These are phyloP conservation scores for Bocquillonia castaneifolia DNA, from an alignment of 441 rosid species.

Conservation along the genomic window DNA sequence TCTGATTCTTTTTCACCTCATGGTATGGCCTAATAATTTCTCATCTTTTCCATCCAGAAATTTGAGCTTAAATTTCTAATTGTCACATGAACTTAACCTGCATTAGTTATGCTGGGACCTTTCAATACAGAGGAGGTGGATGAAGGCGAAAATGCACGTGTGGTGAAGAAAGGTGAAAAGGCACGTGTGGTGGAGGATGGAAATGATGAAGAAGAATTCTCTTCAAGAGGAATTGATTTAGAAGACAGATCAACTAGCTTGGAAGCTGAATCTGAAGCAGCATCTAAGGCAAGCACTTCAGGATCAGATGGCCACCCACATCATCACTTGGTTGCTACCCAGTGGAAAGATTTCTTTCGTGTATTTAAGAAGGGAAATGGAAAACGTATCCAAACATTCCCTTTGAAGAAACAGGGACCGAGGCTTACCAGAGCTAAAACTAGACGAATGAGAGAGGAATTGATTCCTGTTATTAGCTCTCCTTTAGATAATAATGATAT, in stretches of 20 bases:
- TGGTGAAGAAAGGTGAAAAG: neutral
- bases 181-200: neutral
- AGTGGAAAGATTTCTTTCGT: conserved; percentile 54
- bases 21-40: conserved; percentile 32
- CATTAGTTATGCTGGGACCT: too few species aligned
- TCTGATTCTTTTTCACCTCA: conserved; percentile 43
- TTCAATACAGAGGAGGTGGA: conserved; percentile 19
- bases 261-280: conserved; percentile 33
- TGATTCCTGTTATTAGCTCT: conserved; percentile 40
- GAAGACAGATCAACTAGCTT: conserved; percentile 37
- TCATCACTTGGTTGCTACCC: conserved; percentile 17
- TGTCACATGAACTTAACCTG: neutral
- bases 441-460: conserved; percentile 52
- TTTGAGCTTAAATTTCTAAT: neutral
- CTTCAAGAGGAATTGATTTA: conserved; percentile 20
- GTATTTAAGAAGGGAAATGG: conserved; percentile 58
- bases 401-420: conserved; percentile 43
- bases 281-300: conserved; percentile 54
- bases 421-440: conserved; percentile 64
- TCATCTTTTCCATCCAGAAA: neutral
- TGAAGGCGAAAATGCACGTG: neutral
- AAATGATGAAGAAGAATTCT: conserved; percentile 17
- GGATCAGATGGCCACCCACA: conserved; percentile 35
- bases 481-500: conserved; percentile 50
- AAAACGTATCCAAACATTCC: conserved; percentile 45